A percentile compares a stretch with the other conserved stretches of the same genome.
These are phyloP conservation scores for Sechiopsis laciniata DNA, from an alignment of 306 rosid species.

Conservation along the genomic window DNA sequence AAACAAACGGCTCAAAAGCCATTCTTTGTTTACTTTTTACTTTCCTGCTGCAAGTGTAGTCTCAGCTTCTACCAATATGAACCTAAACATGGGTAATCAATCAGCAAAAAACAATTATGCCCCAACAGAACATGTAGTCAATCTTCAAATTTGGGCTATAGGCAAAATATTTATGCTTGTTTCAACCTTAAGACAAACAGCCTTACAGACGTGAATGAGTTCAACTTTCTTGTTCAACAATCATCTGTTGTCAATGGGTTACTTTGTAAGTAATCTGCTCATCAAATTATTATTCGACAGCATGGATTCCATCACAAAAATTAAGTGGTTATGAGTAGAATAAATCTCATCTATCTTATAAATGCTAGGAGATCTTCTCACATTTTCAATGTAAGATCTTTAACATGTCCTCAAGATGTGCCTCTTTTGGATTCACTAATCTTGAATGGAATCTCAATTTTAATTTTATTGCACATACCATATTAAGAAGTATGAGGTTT, in stretches of 20 bases:
- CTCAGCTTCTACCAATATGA: not conserved
- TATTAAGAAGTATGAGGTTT: no score
- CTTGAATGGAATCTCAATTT: no score
- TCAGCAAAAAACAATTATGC: not conserved
- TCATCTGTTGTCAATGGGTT: not conserved
- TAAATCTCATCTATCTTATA: no score
- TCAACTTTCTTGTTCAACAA: not conserved
- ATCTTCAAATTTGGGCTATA: not conserved
- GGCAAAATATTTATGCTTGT: no score
- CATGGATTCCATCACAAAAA: no score
- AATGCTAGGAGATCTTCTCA: no score
- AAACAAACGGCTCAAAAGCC: constrained; percentile 64
- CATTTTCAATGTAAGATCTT: no score
- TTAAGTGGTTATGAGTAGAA: no score
- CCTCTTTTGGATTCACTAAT: no score
- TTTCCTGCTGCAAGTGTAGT: not conserved
- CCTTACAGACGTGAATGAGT: not conserved
- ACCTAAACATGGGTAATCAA: constrained; percentile 6
- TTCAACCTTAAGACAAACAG: not conserved
- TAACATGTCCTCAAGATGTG: no score
- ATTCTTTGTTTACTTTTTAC: constrained; percentile 28
- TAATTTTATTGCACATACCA: no score
- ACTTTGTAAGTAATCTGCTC: not conserved
- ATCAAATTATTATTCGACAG: not conserved
- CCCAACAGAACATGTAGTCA: not conserved